Evolutionary conservation across 345 rosid species (phyloP), one percentile per base, ranked within the genome.

Genomic region (Crucihimalaya himalaica): DNA sequence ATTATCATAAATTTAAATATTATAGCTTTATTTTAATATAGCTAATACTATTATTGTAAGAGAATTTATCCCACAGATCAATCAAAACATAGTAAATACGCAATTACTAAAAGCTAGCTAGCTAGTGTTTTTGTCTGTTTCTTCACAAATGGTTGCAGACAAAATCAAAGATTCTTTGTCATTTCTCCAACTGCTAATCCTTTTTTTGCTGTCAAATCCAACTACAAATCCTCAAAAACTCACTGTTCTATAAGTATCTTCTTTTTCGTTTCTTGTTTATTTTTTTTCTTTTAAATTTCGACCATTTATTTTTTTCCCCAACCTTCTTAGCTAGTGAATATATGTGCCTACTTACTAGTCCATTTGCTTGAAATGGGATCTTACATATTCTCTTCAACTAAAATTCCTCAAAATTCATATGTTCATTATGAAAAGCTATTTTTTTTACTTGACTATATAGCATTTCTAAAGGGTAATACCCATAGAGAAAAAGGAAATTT

Each of bases 121-220:
- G n/a, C 29, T 40, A 72, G 19, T 57, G 43, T 66, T 74, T 63
- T 73, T 57, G 67, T 66, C 61, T 27, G 53, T 74, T 74, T 57
- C 72, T 66, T 66, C 45, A 52, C 66, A 37, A 66, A 66, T 66
- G 60, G 59, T 74, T 63, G 35, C 58, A 46, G 67, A 57, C 67
- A 66, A 46, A 43, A 74, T 47, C 60, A 57, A 66, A 58, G 60
- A 74, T 47, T 66, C 60, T 46, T 64, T 73, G 58, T 56, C 57
- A 55, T 46, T 56, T 56, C 58, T 25, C 31, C 65, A 54, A 73
- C 63, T 29, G 19, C 53, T 2, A 6, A 37, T 23, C 25, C 16
- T 52, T 40, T 16, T 50, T 28, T 31, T 16, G 40, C 39, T 45
- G 16, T 57, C 66, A 68, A 35, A 14, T 46, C 56, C 37, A 70